Evolutionary conservation across 345 rosid genomes (phyloP).

Genomic region (Adansonia digitata): DNA sequence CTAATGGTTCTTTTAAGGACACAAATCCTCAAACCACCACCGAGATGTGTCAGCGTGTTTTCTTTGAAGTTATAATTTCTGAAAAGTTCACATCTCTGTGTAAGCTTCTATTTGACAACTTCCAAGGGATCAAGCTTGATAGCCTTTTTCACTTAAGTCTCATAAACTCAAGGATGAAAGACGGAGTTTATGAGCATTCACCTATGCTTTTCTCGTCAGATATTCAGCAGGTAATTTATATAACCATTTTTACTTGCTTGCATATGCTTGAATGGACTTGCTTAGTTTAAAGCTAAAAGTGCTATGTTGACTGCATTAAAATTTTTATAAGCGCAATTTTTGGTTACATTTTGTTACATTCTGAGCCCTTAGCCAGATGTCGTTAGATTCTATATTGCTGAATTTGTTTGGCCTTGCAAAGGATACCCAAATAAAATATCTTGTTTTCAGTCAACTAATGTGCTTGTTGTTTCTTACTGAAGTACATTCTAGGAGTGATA

Average conservation of each 20-base stretch:
- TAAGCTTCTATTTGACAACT: slow-evolving; percentile 63
- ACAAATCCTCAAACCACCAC: slow-evolving; percentile 30
- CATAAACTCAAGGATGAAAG: slow-evolving; percentile 70
- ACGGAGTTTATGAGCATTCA: slow-evolving; percentile 62
- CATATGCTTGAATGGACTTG: slow-evolving; percentile 4
- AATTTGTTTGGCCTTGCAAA: not conserved
- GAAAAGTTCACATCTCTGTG: slow-evolving; percentile 68
- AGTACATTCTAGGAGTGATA: not conserved
- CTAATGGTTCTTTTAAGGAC: slow-evolving; percentile 34
- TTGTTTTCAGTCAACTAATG: not conserved
- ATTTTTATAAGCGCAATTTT: not conserved
- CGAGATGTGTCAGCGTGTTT: slow-evolving; percentile 57
- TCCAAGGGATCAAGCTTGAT: slow-evolving; percentile 59
- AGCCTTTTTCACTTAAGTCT: slow-evolving; percentile 42
- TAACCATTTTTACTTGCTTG: not conserved
- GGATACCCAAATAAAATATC: not conserved
- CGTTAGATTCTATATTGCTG: not conserved
- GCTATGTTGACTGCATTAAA: not conserved
- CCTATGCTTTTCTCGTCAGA: slow-evolving; percentile 59
- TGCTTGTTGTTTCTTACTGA: not conserved
- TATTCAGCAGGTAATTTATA: slow-evolving; percentile 54
- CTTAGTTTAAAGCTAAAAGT: not conserved
- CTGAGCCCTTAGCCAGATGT: not conserved
- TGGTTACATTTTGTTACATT: not conserved
- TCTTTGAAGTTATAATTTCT: slow-evolving; percentile 57